Evolutionary conservation across 306 rosid species (phyloP).

Genomic region (Prunus mongolica): DNA sequence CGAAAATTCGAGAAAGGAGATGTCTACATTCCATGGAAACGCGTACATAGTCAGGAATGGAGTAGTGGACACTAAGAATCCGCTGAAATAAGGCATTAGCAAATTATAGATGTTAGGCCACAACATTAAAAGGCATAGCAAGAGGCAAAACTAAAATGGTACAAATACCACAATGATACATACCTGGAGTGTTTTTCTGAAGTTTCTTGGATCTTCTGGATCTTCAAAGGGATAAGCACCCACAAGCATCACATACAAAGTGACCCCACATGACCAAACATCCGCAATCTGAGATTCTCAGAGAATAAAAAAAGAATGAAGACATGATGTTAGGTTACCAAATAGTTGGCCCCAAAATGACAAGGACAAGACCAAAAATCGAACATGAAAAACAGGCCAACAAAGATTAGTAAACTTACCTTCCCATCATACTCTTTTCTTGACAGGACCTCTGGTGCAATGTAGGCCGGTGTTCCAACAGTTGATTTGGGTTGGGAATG

Average conservation of each 20-base stretch:
- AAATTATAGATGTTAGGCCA: neutral
- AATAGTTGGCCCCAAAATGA: slow-evolving; percentile 19
- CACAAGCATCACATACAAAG: slow-evolving; percentile 95
- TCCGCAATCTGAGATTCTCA: slow-evolving; percentile 76
- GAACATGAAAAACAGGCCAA: neutral
- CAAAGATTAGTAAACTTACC: slow-evolving; percentile 32
- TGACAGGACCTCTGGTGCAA: slow-evolving; percentile 93
- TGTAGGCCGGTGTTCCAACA: slow-evolving; percentile 98
- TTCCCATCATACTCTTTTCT: slow-evolving; percentile 87
- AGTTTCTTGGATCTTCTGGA: slow-evolving; percentile 89
- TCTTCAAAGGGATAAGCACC: slow-evolving; percentile 99
- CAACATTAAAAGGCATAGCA: neutral
- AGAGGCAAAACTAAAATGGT: neutral
- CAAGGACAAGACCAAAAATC: slow-evolving; percentile 8
- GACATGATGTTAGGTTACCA: slow-evolving; percentile 17
- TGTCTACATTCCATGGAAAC: slow-evolving; percentile 69
- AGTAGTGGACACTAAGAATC: slow-evolving; percentile 85
- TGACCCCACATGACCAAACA: slow-evolving; percentile 99
- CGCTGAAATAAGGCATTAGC: slow-evolving; percentile 50
- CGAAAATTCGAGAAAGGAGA: slow-evolving; percentile 80
- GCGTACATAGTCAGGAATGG: slow-evolving; percentile 82
- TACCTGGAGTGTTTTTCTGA: slow-evolving; percentile 94
- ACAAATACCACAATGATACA: neutral
- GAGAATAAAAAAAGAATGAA: neutral
- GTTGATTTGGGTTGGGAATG: slow-evolving; percentile 99